phyloP scores from a whole-genome alignment of 495 filamentous ascomycete genomes.

The Platismatia glauca region DNA sequence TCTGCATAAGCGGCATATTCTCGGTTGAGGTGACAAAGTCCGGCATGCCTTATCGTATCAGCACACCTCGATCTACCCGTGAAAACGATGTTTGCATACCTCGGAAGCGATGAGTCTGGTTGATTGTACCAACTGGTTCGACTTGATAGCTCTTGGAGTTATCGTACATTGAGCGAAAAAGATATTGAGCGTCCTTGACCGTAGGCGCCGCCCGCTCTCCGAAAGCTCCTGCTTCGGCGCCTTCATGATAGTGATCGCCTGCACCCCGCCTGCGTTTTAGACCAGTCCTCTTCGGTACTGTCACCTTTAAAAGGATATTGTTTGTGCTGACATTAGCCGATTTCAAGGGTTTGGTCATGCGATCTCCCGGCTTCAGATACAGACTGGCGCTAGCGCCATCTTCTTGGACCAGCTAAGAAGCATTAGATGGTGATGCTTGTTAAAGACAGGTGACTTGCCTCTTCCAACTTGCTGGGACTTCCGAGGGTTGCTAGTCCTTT shows the following conservation, averaged over 20 bases:
- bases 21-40: slow-evolving; percentile 71
- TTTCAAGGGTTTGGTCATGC: slow-evolving; percentile 60
- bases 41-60: slow-evolving; percentile 38
- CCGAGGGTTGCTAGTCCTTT: slow-evolving; percentile 75
- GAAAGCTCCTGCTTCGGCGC: slow-evolving; percentile 9
- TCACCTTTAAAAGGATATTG: slow-evolving; percentile 79
- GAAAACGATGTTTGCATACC: slow-evolving; percentile 33
- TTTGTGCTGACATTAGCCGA: slow-evolving; percentile 63
- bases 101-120: slow-evolving; percentile 79
- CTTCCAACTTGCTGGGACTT: slow-evolving; percentile 51
- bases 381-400: slow-evolving; percentile 34
- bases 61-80: neutral
- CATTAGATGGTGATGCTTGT: neutral
- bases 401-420: slow-evolving; percentile 13
- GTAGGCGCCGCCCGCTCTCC: slow-evolving; percentile 23
- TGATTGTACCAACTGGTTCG: slow-evolving; percentile 62
- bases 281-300: slow-evolving; percentile 76
- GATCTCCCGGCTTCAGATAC: slow-evolving; percentile 68
- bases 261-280: slow-evolving; percentile 72
- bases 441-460: slow-evolving; percentile 19
- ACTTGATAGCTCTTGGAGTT: slow-evolving; percentile 60
- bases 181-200: slow-evolving; percentile 28
- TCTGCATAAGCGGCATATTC: slow-evolving; percentile 51
- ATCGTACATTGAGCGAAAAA: slow-evolving; percentile 62
- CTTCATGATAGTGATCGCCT: slow-evolving; percentile 48